These are phyloP conservation scores for Cordyceps militaris DNA, from an alignment of 2,329 filamentous ascomycete species.

Conservation along the genomic window DNA sequence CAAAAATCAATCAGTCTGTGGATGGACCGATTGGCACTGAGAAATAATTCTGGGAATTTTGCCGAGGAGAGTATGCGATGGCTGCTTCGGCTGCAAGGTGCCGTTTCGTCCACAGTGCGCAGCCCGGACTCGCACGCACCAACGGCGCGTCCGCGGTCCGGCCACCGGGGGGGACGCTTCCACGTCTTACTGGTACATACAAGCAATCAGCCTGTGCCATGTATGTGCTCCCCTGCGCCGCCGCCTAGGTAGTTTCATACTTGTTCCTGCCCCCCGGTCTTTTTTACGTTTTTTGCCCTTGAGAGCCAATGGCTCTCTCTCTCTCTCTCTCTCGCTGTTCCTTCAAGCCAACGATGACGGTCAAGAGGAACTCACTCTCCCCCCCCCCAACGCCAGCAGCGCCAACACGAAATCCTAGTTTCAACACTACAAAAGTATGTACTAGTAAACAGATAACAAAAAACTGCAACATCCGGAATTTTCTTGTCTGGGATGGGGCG, in stretches of 20 bases:
- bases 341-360: background rate
- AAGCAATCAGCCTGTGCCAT: too few species aligned
- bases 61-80: background rate
- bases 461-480: background rate
- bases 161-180: constrained; percentile 5
- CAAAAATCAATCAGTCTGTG: background rate
- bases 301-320: background rate
- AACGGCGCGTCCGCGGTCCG: constrained; percentile 5
- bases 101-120: background rate
- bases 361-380: background rate
- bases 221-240: background rate
- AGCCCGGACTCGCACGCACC: background rate
- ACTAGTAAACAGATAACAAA: background rate
- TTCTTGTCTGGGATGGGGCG: background rate
- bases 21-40: background rate
- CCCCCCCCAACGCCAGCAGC: background rate
- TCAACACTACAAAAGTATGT: background rate
- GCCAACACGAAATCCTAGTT: background rate
- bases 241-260: background rate
- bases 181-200: background rate
- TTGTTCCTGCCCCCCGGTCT: background rate
- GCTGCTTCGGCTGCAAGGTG: background rate
- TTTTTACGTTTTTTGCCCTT: background rate
- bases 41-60: background rate
- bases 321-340: background rate